These are phyloP conservation scores for Backusella liffmaniae DNA, from an alignment of 192 early-diverging fungal genomes.

Conservation along the genomic window DNA sequence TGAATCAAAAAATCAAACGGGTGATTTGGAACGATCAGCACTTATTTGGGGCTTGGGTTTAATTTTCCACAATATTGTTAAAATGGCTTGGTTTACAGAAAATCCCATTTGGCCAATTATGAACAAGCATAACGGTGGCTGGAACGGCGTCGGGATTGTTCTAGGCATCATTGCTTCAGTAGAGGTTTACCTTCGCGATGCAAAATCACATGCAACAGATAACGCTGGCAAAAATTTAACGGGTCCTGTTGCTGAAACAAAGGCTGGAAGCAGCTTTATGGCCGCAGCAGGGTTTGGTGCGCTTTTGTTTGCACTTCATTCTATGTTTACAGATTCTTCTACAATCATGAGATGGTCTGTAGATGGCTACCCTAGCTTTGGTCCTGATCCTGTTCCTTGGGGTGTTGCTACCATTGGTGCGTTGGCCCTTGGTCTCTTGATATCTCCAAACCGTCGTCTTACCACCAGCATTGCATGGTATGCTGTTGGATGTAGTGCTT, in stretches of 20 bases:
- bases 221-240: neutral
- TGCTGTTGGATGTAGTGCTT: constrained; percentile 49
- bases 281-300: constrained; percentile 63
- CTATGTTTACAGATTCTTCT: constrained; percentile 76
- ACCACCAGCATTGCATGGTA: constrained; percentile 59
- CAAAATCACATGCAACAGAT: neutral
- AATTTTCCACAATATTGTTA: constrained; percentile 64
- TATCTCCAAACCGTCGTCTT: constrained; percentile 45
- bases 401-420: constrained; percentile 62
- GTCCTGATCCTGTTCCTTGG: constrained; percentile 72
- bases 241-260: neutral
- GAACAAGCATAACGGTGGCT: constrained; percentile 69
- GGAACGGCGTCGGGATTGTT: constrained; percentile 61
- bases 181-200: constrained; percentile 53
- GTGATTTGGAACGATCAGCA: constrained; percentile 59
- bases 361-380: constrained; percentile 72
- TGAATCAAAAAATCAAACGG: constrained; percentile 47
- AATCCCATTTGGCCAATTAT: constrained; percentile 84
- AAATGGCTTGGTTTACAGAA: constrained; percentile 74
- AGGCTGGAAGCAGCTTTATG: constrained; percentile 37
- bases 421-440: constrained; percentile 55
- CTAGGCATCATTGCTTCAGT: constrained; percentile 61
- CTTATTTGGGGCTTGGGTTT: constrained; percentile 68
- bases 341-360: constrained; percentile 74
- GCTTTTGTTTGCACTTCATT: constrained; percentile 70